phyloP scores from a whole-genome alignment of 768 basidiomycete genomes.

The Pilatotrama ljubarskyi region DNA sequence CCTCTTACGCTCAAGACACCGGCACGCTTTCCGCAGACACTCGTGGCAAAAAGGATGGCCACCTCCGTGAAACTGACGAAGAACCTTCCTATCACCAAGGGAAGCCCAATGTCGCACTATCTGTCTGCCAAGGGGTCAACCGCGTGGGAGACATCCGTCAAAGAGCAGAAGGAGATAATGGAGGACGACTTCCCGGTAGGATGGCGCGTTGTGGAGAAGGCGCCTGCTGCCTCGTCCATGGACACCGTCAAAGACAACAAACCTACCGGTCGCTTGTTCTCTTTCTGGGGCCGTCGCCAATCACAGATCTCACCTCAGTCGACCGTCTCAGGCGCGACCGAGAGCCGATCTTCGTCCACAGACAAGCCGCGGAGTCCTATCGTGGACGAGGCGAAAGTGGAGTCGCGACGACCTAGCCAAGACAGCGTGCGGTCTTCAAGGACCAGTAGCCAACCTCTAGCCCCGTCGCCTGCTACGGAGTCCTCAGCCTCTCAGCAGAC shows the following conservation, averaged over 20 bases:
- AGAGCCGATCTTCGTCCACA: background rate
- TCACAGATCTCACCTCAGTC: conserved; percentile 9
- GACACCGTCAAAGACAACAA: conserved; percentile 49
- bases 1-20: conserved; percentile 49
- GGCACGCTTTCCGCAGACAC: conserved; percentile 54
- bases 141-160: conserved; percentile 74
- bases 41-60: conserved; percentile 56
- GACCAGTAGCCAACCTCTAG: conserved; percentile 3
- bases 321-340: background rate
- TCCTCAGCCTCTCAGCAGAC: background rate
- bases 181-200: conserved; percentile 67
- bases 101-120: conserved; percentile 71
- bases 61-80: conserved; percentile 66
- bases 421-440: conserved; percentile 21
- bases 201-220: conserved; percentile 70
- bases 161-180: conserved; percentile 46
- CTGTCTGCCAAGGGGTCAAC: conserved; percentile 70
- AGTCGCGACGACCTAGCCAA: conserved; percentile 20
- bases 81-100: conserved; percentile 50
- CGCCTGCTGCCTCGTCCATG: conserved; percentile 41
- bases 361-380: conserved; percentile 16
- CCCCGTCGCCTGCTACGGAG: conserved; percentile 1
- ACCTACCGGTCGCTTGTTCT: conserved; percentile 57
- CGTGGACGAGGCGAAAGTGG: conserved; percentile 2
- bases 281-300: conserved; percentile 61